Evolutionary conservation across 2,329 filamentous ascomycete genomes (phyloP).

Genomic region (Pyrenochaeta sp.): DNA sequence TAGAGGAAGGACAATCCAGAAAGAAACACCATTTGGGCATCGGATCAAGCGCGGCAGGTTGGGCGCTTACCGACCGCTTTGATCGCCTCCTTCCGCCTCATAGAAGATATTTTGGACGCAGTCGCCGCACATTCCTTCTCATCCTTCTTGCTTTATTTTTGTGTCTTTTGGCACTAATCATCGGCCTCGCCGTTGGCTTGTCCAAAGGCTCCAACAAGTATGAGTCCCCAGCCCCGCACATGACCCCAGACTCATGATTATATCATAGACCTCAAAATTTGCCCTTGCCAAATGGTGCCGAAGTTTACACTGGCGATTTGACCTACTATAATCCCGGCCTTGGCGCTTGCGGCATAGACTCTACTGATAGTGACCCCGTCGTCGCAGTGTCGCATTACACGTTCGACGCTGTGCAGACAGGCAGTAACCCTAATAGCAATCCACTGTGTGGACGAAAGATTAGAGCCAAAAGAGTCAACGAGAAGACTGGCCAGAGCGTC

Average conservation of each 20-base stretch:
- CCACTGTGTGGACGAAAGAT: conserved; percentile 72
- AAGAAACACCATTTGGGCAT: conserved; percentile 14
- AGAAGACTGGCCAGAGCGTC: conserved; percentile 50
- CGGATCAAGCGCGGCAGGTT: conserved; percentile 22
- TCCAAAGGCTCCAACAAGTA: conserved; percentile 28
- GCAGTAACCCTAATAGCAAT: conserved; percentile 66
- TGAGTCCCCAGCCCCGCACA: neutral
- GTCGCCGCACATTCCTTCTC: conserved; percentile 49
- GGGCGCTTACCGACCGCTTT: conserved; percentile 40
- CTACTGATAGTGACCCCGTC: conserved; percentile 63
- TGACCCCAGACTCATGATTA: conserved; percentile 12
- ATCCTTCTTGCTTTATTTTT: conserved; percentile 40
- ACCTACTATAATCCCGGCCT: conserved; percentile 73
- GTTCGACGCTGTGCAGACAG: conserved; percentile 66
- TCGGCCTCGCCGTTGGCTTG: conserved; percentile 53
- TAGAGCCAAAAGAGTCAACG: conserved; percentile 62
- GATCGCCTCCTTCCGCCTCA: conserved; percentile 49
- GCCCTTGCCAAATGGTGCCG: conserved; percentile 60
- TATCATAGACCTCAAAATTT: conserved; percentile 50
- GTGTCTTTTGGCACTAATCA: conserved; percentile 48
- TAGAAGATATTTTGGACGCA: conserved; percentile 49
- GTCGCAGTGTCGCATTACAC: conserved; percentile 72
- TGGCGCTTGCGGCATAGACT: conserved; percentile 72
- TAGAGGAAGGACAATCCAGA: conserved; percentile 17
- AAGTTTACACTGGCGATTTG: conserved; percentile 67